These are phyloP conservation scores for Mycena leptocephala DNA, from an alignment of 768 basidiomycete species.

Conservation along the genomic window DNA sequence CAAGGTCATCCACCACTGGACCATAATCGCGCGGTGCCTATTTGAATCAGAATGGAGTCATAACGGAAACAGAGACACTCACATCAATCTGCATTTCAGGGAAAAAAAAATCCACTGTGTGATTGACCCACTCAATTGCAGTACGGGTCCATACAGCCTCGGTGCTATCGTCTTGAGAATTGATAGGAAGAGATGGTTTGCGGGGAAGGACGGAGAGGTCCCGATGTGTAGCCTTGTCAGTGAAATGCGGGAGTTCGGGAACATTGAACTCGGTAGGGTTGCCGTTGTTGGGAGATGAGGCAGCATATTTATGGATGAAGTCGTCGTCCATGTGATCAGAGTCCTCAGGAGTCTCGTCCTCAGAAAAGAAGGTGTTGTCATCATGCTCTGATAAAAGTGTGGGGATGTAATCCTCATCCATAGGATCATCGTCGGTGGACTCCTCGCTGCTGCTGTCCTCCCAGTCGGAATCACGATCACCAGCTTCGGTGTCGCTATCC, in stretches of 20 bases:
- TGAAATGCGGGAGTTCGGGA: neutral
- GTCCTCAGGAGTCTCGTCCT: neutral
- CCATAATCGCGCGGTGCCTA: neutral
- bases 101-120: neutral
- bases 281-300: too few species aligned
- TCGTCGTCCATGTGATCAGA: neutral
- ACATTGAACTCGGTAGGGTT: too few species aligned
- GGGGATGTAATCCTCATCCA: neutral
- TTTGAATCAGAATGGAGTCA: too few species aligned
- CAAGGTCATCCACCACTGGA: neutral
- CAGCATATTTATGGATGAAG: too few species aligned
- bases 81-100: neutral
- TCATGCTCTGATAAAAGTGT: too few species aligned
- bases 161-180: too few species aligned
- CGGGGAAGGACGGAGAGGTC: neutral
- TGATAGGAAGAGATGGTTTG: neutral
- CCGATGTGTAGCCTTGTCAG: neutral
- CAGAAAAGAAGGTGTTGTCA: too few species aligned
- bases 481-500: neutral
- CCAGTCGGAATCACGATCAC: neutral
- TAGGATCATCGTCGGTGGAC: neutral
- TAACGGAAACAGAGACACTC: too few species aligned
- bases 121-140: neutral
- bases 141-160: too few species aligned
- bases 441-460: neutral